Evolutionary conservation across 805 yeast species (phyloP).

Genomic region (Wickerhamiella slavikovae): DNA sequence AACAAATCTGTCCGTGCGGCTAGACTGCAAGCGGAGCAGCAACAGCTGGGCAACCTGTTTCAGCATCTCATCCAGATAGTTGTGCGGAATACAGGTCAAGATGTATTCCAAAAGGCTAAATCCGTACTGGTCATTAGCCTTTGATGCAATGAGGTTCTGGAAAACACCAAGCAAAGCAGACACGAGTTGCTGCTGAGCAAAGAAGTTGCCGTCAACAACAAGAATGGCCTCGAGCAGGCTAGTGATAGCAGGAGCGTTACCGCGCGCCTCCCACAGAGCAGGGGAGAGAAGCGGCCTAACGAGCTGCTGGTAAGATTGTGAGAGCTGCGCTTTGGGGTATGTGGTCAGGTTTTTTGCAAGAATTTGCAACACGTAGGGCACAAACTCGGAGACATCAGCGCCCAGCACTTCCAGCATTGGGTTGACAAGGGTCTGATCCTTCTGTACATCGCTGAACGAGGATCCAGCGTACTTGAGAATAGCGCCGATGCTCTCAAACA

Average conservation of each 20-base stretch:
- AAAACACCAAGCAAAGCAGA: constrained; percentile 88
- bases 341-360: constrained; percentile 55
- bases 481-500: constrained; percentile 74
- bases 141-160: constrained; percentile 78
- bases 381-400: constrained; percentile 80
- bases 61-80: constrained; percentile 29
- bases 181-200: constrained; percentile 25
- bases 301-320: constrained; percentile 42
- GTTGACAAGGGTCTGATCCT: constrained; percentile 41
- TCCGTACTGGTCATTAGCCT: constrained; percentile 59
- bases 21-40: constrained; percentile 58
- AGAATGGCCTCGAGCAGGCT: constrained; percentile 55
- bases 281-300: constrained; percentile 75
- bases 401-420: constrained; percentile 45
- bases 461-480: constrained; percentile 33
- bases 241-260: constrained; percentile 84
- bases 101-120: constrained; percentile 66
- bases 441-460: constrained; percentile 17
- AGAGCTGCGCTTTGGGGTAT: constrained; percentile 26
- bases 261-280: constrained; percentile 79
- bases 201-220: constrained; percentile 21
- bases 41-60: constrained; percentile 59
- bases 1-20: constrained; percentile 65
- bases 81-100: constrained; percentile 33
- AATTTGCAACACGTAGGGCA: constrained; percentile 85